phyloP scores from a whole-genome alignment of 2,329 filamentous ascomycete species.

The Aspergillus fructus region DNA sequence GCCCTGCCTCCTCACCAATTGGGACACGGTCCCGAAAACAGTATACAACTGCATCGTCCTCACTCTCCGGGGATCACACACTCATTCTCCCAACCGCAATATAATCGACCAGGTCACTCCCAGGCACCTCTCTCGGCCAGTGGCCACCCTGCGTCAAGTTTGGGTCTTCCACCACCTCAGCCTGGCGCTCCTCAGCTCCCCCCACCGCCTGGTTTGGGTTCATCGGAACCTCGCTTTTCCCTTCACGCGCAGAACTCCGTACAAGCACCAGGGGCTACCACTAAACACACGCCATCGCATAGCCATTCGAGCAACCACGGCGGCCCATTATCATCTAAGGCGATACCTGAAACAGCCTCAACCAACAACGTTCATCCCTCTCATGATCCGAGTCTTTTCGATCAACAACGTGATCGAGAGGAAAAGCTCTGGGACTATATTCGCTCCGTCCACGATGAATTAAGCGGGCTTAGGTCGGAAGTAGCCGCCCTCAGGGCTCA shows the following conservation, averaged over 20 bases:
- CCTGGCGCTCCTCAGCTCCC: conserved; percentile 45
- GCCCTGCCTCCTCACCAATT: conserved; percentile 40
- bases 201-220: conserved; percentile 42
- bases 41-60: conserved; percentile 39
- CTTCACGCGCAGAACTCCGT: conserved; percentile 39
- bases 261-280: conserved; percentile 30
- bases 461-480: conserved; percentile 42
- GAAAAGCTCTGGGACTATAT: conserved; percentile 47
- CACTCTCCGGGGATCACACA: conserved; percentile 45
- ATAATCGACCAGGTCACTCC: conserved; percentile 24
- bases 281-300: conserved; percentile 37
- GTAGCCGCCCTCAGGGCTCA: conserved; percentile 42
- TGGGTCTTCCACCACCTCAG: conserved; percentile 39
- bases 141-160: conserved; percentile 23
- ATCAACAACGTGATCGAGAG: conserved; percentile 33
- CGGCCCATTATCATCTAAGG: conserved; percentile 25
- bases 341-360: conserved; percentile 27
- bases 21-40: conserved; percentile 34
- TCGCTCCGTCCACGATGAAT: conserved; percentile 42
- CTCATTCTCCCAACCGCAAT: conserved; percentile 41
- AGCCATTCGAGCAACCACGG: conserved; percentile 37
- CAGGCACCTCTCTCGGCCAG: conserved; percentile 17
- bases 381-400: conserved; percentile 26
- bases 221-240: conserved; percentile 45
- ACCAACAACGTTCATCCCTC: conserved; percentile 20